Conservation (phyloP, 192 early-diverging fungal species). For the Backusella australiensis region DNA sequence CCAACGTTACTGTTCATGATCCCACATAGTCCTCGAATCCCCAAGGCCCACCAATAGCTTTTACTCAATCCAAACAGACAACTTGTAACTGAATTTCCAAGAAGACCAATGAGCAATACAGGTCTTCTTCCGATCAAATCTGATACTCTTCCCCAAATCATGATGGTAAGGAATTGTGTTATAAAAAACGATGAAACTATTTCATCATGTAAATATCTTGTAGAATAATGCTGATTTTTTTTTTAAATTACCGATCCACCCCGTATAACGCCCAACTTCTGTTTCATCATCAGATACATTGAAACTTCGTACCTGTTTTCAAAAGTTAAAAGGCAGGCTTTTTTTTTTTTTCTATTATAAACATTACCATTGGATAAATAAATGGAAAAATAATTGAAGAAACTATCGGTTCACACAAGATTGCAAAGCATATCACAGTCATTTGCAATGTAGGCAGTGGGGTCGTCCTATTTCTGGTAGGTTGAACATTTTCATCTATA, state of each 20-base stretch:
- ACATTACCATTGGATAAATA: constrained; percentile 73
- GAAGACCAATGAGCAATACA: constrained; percentile 73
- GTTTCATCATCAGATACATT: constrained; percentile 65
- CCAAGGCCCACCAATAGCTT: constrained; percentile 56
- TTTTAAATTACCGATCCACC: constrained; percentile 50
- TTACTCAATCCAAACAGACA: constrained; percentile 72
- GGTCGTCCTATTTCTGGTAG: constrained; percentile 10
- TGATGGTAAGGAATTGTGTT: constrained; percentile 66
- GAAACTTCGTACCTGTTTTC: constrained; percentile 59
- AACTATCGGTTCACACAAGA: constrained; percentile 66
- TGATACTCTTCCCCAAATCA: constrained; percentile 69
- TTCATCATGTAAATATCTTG: background rate
- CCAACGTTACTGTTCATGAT: constrained; percentile 75
- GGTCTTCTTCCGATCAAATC: constrained; percentile 82
- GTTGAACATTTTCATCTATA: background rate
- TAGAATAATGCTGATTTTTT: background rate
- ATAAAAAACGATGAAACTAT: constrained; percentile 64
- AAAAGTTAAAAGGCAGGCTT: background rate
- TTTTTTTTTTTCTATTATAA: background rate
- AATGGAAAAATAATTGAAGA: constrained; percentile 77
- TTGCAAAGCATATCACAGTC: constrained; percentile 45
- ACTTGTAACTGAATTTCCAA: constrained; percentile 72
- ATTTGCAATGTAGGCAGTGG: constrained; percentile 46
- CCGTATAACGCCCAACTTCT: constrained; percentile 80
- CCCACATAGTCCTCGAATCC: constrained; percentile 61